These are phyloP conservation scores for Phtheirospermum japonicum DNA, from an alignment of 257 asterid species.

Conservation along the genomic window DNA sequence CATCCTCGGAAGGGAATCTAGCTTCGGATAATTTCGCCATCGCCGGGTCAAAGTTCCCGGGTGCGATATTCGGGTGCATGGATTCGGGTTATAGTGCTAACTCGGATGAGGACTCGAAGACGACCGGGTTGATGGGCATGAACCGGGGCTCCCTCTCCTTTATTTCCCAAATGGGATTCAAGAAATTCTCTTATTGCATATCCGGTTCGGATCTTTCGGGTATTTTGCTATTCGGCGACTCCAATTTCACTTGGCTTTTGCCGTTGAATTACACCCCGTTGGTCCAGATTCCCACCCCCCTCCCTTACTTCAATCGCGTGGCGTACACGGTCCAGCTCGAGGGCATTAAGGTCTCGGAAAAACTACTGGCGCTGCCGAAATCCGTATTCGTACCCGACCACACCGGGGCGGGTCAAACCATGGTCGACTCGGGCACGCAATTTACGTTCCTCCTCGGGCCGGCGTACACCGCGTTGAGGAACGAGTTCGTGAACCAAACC, in stretches of 20 bases:
- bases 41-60: conserved; percentile 62
- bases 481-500: conserved; percentile 60
- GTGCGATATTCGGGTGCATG: conserved; percentile 79
- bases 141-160: conserved; percentile 83
- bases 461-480: conserved; percentile 54
- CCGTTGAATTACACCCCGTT: conserved; percentile 75
- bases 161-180: conserved; percentile 78
- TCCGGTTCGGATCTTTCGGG: conserved; percentile 73
- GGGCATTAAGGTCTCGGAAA: conserved; percentile 68
- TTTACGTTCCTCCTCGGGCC: conserved; percentile 88
- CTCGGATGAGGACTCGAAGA: conserved; percentile 65
- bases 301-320: conserved; percentile 78
- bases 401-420: conserved; percentile 96
- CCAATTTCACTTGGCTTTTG: conserved; percentile 56
- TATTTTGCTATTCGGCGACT: conserved; percentile 58
- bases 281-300: conserved; percentile 64
- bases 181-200: conserved; percentile 82
- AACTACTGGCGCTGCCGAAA: conserved; percentile 50
- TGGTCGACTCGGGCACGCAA: conserved; percentile 97
- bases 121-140: conserved; percentile 94
- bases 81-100: conserved; percentile 69
- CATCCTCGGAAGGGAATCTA: conserved; percentile 76
- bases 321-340: conserved; percentile 85
- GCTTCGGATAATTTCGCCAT: conserved; percentile 56
- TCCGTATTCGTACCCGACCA: conserved; percentile 81